phyloP scores from a whole-genome alignment of 1,139 yeast species.

The Magnusiomyces fungicola region DNA sequence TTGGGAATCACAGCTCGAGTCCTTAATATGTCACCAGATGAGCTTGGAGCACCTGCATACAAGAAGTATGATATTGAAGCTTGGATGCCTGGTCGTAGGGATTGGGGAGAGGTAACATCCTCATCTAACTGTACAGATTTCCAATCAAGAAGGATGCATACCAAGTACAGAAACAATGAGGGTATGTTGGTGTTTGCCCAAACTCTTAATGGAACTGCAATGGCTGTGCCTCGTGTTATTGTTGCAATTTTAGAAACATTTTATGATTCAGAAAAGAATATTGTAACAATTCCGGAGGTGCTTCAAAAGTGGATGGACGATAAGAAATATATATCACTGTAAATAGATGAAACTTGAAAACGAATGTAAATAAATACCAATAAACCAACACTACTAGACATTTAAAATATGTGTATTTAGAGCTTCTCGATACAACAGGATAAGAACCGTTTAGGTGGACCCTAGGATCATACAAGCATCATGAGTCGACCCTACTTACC shows the following conservation, averaged over 20 bases:
- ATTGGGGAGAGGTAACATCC: constrained; percentile 91
- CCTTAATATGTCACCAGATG: constrained; percentile 82
- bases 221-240: constrained; percentile 90
- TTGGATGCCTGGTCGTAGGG: constrained; percentile 96
- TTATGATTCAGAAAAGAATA: constrained; percentile 52
- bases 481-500: too few species aligned
- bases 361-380: too few species aligned
- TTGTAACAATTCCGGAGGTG: constrained; percentile 61
- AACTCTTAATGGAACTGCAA: constrained; percentile 91
- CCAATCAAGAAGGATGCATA: constrained; percentile 77
- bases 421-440: too few species aligned
- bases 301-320: constrained; percentile 40
- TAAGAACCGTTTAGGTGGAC: too few species aligned
- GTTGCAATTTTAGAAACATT: constrained; percentile 82
- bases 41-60: constrained; percentile 89
- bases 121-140: constrained; percentile 90
- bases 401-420: too few species aligned
- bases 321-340: constrained; percentile 22
- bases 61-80: constrained; percentile 93
- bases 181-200: constrained; percentile 49
- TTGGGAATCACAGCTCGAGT: constrained; percentile 78
- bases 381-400: too few species aligned
- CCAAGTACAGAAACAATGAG: constrained; percentile 38
- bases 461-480: too few species aligned
- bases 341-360: too few species aligned